A percentile compares a stretch with the other conserved stretches of the same genome.
phyloP scores from a whole-genome alignment of 192 early-diverging fungal species.

The Podila clonocystis region DNA sequence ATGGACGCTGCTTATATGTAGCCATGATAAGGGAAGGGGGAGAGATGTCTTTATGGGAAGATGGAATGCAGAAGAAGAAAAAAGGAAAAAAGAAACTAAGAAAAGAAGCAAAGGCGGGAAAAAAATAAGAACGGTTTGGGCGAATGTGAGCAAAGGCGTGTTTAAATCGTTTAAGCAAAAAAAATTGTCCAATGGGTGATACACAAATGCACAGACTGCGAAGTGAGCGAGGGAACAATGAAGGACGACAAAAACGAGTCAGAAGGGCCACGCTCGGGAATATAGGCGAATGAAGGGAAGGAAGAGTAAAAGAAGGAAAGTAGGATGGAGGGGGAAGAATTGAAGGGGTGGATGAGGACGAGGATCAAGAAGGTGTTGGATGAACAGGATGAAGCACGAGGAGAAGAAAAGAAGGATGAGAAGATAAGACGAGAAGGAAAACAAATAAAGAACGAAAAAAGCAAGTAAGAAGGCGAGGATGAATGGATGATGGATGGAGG shows the following conservation, averaged over 20 bases:
- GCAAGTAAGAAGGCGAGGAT: no score
- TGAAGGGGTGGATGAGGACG: neutral
- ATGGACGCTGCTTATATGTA: conserved; percentile 27
- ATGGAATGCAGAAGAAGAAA: conserved; percentile 1
- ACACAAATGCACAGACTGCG: no score
- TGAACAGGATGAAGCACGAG: no score
- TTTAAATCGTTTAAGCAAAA: neutral
- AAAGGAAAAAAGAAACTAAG: neutral
- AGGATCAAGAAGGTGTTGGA: neutral
- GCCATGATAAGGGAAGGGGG: conserved; percentile 8
- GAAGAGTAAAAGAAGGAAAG: no score
- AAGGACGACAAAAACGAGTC: no score
- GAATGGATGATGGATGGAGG: no score
- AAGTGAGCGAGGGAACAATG: no score
- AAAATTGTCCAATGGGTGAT: neutral
- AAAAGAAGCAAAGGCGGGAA: conserved; percentile 1
- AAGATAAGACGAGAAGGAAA: neutral
- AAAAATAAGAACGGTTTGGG: neutral
- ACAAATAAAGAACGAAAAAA: no score
- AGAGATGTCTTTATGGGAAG: neutral
- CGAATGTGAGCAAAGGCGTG: neutral
- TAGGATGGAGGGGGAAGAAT: no score
- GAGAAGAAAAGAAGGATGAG: no score
- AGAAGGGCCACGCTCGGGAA: no score
- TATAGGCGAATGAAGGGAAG: no score